A percentile compares a stretch with the other conserved stretches of the same genome.
These are phyloP conservation scores for Cenococcum geophilum DNA, from an alignment of 495 filamentous ascomycete genomes.

Conservation along the genomic window DNA sequence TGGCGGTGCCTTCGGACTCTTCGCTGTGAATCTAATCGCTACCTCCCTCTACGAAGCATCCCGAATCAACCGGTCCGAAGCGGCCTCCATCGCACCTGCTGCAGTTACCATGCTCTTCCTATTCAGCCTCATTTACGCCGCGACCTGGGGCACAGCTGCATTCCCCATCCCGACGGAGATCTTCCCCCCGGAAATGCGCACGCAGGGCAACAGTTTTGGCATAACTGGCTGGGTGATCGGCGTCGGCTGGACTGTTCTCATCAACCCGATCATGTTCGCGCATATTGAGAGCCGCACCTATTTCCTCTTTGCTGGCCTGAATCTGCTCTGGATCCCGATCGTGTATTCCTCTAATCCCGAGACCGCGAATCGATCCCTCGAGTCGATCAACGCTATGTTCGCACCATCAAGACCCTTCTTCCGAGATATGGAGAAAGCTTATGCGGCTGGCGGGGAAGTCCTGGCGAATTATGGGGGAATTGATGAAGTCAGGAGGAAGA, in stretches of 20 bases:
- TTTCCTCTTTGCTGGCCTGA: slow-evolving; percentile 50
- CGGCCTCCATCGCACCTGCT: slow-evolving; percentile 31
- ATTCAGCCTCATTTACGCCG: slow-evolving; percentile 41
- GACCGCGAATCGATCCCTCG: neutral
- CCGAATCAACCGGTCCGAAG: neutral
- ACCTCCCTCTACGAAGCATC: slow-evolving; percentile 21
- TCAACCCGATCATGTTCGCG: slow-evolving; percentile 45
- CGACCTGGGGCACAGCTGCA: slow-evolving; percentile 52
- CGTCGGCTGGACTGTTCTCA: slow-evolving; percentile 49
- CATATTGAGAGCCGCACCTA: slow-evolving; percentile 40
- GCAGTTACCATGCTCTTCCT: slow-evolving; percentile 50
- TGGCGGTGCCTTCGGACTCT: slow-evolving; percentile 34
- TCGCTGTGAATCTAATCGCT: slow-evolving; percentile 18
- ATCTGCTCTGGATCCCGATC: slow-evolving; percentile 46
- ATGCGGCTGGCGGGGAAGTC: neutral
- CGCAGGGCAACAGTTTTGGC: slow-evolving; percentile 52
- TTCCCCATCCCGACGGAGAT: slow-evolving; percentile 52
- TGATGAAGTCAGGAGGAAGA: neutral
- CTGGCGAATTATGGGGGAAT: neutral
- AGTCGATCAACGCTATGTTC: neutral
- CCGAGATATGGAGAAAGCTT: neutral
- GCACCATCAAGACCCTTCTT: neutral
- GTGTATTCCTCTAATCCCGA: slow-evolving; percentile 8
- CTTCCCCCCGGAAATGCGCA: slow-evolving; percentile 47
- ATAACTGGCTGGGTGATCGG: slow-evolving; percentile 55